Base-by-base conservation (phyloP, 768 basidiomycete genomes). In the Sutorius australiensis region DNA sequence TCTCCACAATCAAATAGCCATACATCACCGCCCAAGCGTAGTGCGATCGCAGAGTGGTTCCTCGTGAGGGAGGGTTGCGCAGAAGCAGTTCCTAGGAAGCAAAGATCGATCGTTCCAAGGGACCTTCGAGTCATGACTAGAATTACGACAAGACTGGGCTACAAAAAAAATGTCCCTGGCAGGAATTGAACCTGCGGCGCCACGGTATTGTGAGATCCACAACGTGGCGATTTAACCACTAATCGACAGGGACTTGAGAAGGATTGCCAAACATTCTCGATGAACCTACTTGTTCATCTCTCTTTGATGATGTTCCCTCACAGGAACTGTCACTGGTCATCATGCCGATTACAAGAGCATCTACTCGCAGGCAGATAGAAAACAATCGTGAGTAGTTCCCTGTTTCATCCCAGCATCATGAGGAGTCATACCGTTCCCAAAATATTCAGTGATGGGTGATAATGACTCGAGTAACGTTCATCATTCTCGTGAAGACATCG, bases 1-100 rank as follows among this genome's bases (percentile, higher is more conserved):
- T 92, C 89, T 19, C 89, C 89, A 66, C 89, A 92, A 64, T 92
- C 89, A 60, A 92, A 91, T 7, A 92, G 67, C 89, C 89, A 92
- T 50, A 89, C 81, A 72, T 87, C 82, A 16, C 81, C 76, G 16
- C 77, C 78, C 10, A 90, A 71, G 19, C 83, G 79, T 7, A 92
- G 62, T 2, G 87, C 84, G 8, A 85, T 77, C 4, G 89, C 74
- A 33, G 89, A 91, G 61, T 90, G 89, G 61, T 86, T 89, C 49
- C 89, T 77, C 0, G 89, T 89, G 2, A 80, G 77, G 4, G 89
- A 90, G 3, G 89, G 89, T 58, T 86, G 83, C 3, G 89, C 88
- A 17, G 89, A 90, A 14, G 87, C 87, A 1, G 88, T 92, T 19
- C 89, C 89, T 21, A 92, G 76, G 65, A 92, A 91, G 7, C 85